Evolutionary conservation across 306 rosid species (phyloP).

Genomic region (Trifolium dubium): DNA sequence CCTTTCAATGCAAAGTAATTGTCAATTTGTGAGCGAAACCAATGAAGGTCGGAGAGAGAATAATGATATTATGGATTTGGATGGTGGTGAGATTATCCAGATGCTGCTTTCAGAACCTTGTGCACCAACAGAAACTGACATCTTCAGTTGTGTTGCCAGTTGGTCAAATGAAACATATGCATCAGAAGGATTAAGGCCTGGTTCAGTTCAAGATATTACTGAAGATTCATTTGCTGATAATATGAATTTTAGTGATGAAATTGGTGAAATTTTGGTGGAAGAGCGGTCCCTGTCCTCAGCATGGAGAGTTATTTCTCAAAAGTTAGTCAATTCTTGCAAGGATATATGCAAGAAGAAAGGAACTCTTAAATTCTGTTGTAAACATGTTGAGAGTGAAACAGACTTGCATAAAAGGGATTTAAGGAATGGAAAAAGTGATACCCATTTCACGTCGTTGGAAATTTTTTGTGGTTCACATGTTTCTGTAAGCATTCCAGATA

Average conservation of each 20-base stretch:
- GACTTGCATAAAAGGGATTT: conserved; percentile 39
- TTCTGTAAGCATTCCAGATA: conserved; percentile 55
- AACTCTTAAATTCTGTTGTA: conserved; percentile 60
- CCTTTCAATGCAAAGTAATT: conserved; percentile 53
- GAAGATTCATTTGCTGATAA: conserved; percentile 41
- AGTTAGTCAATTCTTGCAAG: conserved; percentile 60
- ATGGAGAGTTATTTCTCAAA: conserved; percentile 73
- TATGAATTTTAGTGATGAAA: conserved; percentile 56
- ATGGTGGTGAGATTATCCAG: conserved; percentile 60
- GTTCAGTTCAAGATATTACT: conserved; percentile 46
- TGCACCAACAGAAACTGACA: conserved; percentile 71
- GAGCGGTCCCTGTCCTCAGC: conserved; percentile 71
- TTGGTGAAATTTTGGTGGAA: conserved; percentile 86
- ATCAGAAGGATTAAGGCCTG: conserved; percentile 43
- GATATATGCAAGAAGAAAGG: conserved; percentile 73
- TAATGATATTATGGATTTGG: conserved; percentile 46
- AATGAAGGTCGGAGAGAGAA: conserved; percentile 50
- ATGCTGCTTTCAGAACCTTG: conserved; percentile 71
- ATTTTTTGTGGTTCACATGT: conserved; percentile 65
- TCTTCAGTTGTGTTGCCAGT: conserved; percentile 65
- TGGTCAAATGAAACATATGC: conserved; percentile 43
- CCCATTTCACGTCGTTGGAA: conserved; percentile 50
- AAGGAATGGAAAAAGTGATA: conserved; percentile 47
- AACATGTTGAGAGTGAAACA: conserved; percentile 62
- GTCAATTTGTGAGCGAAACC: conserved; percentile 47